phyloP scores from a whole-genome alignment of 768 basidiomycete genomes.

The Tulasnella sp. region DNA sequence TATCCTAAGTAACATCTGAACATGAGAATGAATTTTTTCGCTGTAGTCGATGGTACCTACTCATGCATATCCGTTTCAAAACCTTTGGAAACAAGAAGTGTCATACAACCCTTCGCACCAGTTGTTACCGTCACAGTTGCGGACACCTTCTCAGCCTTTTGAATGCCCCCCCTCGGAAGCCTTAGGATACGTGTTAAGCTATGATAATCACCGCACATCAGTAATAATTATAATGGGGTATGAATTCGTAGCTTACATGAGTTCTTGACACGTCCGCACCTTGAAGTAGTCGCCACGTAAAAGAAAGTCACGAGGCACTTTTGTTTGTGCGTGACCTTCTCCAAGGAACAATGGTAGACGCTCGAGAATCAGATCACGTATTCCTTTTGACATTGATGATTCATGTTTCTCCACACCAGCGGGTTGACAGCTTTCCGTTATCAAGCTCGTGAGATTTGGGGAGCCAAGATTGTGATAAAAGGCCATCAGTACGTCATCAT shows the following conservation, averaged over 20 bases:
- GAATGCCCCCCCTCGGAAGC: conserved; percentile 38
- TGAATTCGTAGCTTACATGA: no score
- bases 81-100: conserved; percentile 61
- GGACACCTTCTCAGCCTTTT: conserved; percentile 53
- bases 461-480: conserved; percentile 73
- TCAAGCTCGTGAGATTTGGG: conserved; percentile 50
- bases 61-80: conserved; percentile 81
- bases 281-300: conserved; percentile 25
- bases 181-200: conserved; percentile 47
- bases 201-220: no score
- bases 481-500: conserved; percentile 80
- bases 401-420: conserved; percentile 38
- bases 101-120: conserved; percentile 44
- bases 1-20: conserved; percentile 38
- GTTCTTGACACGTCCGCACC: conserved; percentile 21
- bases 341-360: conserved; percentile 85
- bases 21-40: background rate
- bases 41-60: conserved; percentile 36
- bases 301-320: conserved; percentile 24
- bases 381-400: conserved; percentile 37
- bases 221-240: no score
- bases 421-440: conserved; percentile 64
- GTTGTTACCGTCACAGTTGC: conserved; percentile 41
- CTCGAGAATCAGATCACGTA: conserved; percentile 56
- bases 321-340: conserved; percentile 42